Evolutionary conservation across 2,329 filamentous ascomycete species (phyloP), one percentile per base, ranked within the genome.

Genomic region (Hysterium pulicare): DNA sequence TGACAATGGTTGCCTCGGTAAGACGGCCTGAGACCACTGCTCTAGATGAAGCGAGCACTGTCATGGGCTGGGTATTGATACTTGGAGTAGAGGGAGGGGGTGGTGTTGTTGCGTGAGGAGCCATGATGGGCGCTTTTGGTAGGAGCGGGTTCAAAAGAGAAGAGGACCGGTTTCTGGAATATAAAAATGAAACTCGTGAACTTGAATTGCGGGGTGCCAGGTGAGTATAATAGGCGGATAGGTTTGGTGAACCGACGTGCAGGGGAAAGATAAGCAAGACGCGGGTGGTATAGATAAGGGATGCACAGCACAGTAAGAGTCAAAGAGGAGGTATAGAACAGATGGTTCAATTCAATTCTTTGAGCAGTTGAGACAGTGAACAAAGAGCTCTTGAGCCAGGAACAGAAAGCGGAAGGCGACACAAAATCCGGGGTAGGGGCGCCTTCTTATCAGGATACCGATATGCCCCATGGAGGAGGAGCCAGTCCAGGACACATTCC

Each of bases 1-100:
- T 74, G 42, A 85, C 77, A 45, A 98, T 82, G 10, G 90, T 95
- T 45, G 89, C 91, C 16, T 90, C 83, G 2, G 86, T 89, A 34
- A 95, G 70, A 33, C 81, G 76, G 44, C 86, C 83, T 34, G 84
- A 85, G 55, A 97, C 75, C 38, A 97, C 82, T 44, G 87, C 87
- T 56, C 90, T 81, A 20, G 84, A 86, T 1, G 93, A 97, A 44
- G 86, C 86, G 44, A 97, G 77, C 45, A 96, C 87, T 33, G 81
- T 83, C 57, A 90, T 78, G 15, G 74, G 71, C 41, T 71, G 58
- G 17, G 47, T 15, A 16, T 58, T 51, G 24, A 51, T 53, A 42
- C 55, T 57, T 35, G 62, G 59, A 31, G 56, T 42, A 39, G 48
- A 42, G 2, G 61, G 54, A 36, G 56, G 53, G 35, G 55, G 53